Evolutionary conservation across 192 early-diverging fungal species (phyloP), one percentile per base, ranked within the genome.

Genomic region (Coemansia sp.): DNA sequence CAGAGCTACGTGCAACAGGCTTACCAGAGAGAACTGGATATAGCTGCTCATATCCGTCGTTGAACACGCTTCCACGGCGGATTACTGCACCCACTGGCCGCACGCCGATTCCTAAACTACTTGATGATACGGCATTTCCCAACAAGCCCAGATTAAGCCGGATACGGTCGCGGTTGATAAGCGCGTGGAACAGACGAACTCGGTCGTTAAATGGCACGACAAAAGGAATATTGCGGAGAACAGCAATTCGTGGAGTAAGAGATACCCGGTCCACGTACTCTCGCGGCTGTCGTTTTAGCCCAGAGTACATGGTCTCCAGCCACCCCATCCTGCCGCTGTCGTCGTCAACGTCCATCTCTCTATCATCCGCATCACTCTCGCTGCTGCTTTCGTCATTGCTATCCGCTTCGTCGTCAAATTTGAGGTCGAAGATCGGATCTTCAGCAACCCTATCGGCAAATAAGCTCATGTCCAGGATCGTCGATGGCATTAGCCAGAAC

Each of bases 151-250:
- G 33, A 9, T 67, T 65, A 15, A 75, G 42, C 14, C 62, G 46
- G n/a, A 46, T 64, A 38, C 39, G 83, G 58, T 98, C 94, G 24
- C 81, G 84, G 1, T 75, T 67, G 19, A 96, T 78, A 72, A 91
- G 85, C 30, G 81, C 80, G 17, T 93, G 81, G 67, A 98, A 96
- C 25, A 98, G 81, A 7, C 83, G 69, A 15, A 95, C 91, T 17
- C 96, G 87, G 50, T 86, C 84, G 50, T 94, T 91, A 64, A 98
- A 96, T 1, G 91, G 90, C 19, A 96, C 85, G 2, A 96, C 86
- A 77, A 95, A 98, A 3, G 96, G 96, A 7, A 98, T 87, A 45
- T 89, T 81, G 37, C 82, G 83, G 50, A 98, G 74, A 19, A 98
- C 61, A 3, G 74, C 74, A 6, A 78, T 67, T 5, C 74, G 64